Evolutionary conservation across 371 early-diverging fungal species (phyloP), one percentile per base, ranked within the genome.

Genomic region (Mortierella sp.): DNA sequence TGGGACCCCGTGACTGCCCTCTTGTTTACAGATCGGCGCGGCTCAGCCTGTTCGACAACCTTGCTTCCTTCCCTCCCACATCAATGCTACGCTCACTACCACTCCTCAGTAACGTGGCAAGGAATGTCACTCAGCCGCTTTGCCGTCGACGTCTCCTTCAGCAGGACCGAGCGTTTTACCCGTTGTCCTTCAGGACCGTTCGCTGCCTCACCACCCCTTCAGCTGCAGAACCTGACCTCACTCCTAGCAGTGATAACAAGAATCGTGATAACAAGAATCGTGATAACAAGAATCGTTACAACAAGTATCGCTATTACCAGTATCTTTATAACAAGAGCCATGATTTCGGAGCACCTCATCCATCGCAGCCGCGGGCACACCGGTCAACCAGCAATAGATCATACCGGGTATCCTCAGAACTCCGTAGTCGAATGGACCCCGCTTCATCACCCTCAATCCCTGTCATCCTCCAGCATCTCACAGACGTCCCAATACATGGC

Each of bases 381-480:
- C n/a, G n/a, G n/a, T n/a, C n/a, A n/a, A n/a, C n/a, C n/a, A n/a
- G n/a, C n/a, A n/a, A n/a, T n/a, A n/a, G n/a, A n/a, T n/a, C n/a
- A n/a, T n/a, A n/a, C n/a, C n/a, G n/a, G n/a, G n/a, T n/a, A n/a
- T n/a, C n/a, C n/a, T n/a, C n/a, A n/a, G 7, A 34, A 7, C 10
- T 34, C 34, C 7, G 34, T 34, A 4, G 34, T 34, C 34, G 10
- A 34, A 34, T 4, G 34, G 10, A 34, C 34, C 10, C 34, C 34
- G 34, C 34, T 4, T n/a, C n/a, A 34, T 10, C 34, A 10, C 34
- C 34, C 10, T 17, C 21, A 43, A 27, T 8, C 24, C 24, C 25
- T 24, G 16, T 10, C 48, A 34, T 29, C 25, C 39, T 73, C 5
- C 16, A 37, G 37, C 67, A 59, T 29, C 45, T 73, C 34, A 67